phyloP scores from a whole-genome alignment of 306 rosid genomes.

The Nissolia schottii region DNA sequence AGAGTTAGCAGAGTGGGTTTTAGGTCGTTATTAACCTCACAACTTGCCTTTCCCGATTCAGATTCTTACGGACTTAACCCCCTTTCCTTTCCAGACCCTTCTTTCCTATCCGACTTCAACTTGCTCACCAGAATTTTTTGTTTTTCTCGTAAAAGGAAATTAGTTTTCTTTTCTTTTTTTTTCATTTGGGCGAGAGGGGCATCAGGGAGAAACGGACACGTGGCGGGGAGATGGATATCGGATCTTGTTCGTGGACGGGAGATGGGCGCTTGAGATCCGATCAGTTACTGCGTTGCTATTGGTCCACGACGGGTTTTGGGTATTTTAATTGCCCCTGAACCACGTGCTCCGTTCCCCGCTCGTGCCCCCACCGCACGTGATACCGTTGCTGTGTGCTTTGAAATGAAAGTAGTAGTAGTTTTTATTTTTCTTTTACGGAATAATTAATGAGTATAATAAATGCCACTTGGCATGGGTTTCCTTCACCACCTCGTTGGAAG shows the following conservation, averaged over 20 bases:
- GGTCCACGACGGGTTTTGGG: conserved; percentile 20
- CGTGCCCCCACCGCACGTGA: neutral
- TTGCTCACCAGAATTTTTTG: conserved; percentile 2
- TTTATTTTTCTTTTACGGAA: neutral
- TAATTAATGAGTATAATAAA: neutral
- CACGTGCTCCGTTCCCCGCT: conserved; percentile 32
- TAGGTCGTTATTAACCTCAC: neutral
- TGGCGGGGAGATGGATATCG: conserved; percentile 46
- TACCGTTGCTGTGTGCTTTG: neutral
- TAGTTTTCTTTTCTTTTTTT: neutral
- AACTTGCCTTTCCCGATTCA: neutral
- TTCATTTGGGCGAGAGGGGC: conserved; percentile 11
- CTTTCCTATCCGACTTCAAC: conserved; percentile 15
- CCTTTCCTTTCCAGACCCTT: conserved; percentile 38
- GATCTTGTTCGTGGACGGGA: conserved; percentile 78
- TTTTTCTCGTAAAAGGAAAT: neutral
- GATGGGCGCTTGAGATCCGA: conserved; percentile 58
- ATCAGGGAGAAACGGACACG: conserved; percentile 49
- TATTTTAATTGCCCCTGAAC: conserved; percentile 18
- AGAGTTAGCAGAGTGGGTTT: neutral
- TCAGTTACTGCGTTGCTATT: conserved; percentile 52
- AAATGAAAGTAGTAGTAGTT: neutral
- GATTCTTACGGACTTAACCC: neutral
- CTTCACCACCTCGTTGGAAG: no score
- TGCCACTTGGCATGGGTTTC: neutral